Percentiles rank a stretch among this genome's conserved stretches.
Conservation (phyloP, 495 filamentous ascomycete genomes). For the Aspergillus nidulans region DNA sequence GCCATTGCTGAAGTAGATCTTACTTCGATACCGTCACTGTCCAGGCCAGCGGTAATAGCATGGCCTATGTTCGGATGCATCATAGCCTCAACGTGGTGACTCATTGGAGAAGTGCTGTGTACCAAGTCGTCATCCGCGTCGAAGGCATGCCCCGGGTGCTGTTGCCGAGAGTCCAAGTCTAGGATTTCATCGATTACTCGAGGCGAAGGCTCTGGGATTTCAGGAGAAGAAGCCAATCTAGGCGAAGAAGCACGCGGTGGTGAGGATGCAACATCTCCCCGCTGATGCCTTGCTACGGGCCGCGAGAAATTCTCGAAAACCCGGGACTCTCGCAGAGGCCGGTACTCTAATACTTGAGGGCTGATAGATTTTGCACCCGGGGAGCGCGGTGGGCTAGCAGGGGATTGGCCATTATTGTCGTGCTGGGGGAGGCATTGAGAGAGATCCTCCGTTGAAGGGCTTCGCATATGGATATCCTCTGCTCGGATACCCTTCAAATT, state of each 20-base stretch:
- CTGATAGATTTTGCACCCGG: slow-evolving; percentile 15
- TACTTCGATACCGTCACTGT: slow-evolving; percentile 43
- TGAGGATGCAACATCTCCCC: slow-evolving; percentile 25
- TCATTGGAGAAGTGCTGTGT: slow-evolving; percentile 11
- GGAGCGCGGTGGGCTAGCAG: slow-evolving; percentile 18
- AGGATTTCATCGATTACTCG: slow-evolving; percentile 44
- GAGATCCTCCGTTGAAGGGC: slow-evolving; percentile 55
- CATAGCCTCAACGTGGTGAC: slow-evolving; percentile 21
- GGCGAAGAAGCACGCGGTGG: slow-evolving; percentile 27
- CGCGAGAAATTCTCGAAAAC: slow-evolving; percentile 48
- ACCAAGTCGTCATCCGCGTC: slow-evolving; percentile 22
- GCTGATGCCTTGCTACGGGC: slow-evolving; percentile 36
- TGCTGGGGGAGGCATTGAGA: slow-evolving; percentile 19
- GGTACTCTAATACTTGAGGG: slow-evolving; percentile 13
- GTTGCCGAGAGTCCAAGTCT: slow-evolving; percentile 26
- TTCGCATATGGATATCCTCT: slow-evolving; percentile 60
- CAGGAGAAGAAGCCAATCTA: slow-evolving; percentile 28
- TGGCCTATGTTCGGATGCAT: slow-evolving; percentile 21
- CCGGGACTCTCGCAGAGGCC: slow-evolving; percentile 29
- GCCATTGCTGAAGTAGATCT: slow-evolving; percentile 37
- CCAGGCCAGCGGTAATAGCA: slow-evolving; percentile 40
- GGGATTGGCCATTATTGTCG: slow-evolving; percentile 14
- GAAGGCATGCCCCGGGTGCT: slow-evolving; percentile 34
- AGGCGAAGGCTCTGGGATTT: slow-evolving; percentile 35
- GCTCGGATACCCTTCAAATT: slow-evolving; percentile 59